These are phyloP conservation scores for Syzygium jambos DNA, from an alignment of 345 rosid genomes.

Conservation along the genomic window DNA sequence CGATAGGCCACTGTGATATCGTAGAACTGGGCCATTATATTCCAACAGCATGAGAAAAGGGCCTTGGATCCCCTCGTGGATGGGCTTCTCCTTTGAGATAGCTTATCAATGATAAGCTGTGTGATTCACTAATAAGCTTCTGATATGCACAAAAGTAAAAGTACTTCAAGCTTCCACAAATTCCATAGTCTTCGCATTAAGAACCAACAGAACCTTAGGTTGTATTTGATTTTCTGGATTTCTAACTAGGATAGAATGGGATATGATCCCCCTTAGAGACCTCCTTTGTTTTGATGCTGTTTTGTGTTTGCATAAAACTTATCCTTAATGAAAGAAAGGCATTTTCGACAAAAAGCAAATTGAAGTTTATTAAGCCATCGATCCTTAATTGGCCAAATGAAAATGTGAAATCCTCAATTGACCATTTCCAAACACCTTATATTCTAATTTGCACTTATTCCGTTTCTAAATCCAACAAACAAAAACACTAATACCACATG, in stretches of 20 bases:
- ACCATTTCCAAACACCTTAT: not conserved
- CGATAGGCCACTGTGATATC: not conserved
- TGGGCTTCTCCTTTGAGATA: not conserved
- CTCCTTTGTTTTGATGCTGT: not conserved
- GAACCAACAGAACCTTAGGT: not conserved
- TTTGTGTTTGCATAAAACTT: not conserved
- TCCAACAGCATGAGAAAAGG: not conserved
- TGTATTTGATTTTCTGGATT: too few relatives aligned
- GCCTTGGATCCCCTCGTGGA: not conserved
- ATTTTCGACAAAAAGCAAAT: not conserved
- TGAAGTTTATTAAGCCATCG: not conserved
- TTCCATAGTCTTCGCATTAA: not conserved
- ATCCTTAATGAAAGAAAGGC: not conserved
- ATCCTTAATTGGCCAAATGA: not conserved
- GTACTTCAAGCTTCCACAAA: not conserved
- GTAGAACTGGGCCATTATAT: not conserved
- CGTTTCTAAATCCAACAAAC: not conserved
- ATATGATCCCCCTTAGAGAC: not conserved
- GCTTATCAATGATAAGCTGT: not conserved
- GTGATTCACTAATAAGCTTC: not conserved
- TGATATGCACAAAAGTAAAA: not conserved
- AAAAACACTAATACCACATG: not conserved
- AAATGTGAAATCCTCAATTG: not conserved
- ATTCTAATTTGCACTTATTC: not conserved
- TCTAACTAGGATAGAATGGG: too few relatives aligned